Evolutionary conservation across 345 rosid species (phyloP).

Genomic region (Syzygium jambos): DNA sequence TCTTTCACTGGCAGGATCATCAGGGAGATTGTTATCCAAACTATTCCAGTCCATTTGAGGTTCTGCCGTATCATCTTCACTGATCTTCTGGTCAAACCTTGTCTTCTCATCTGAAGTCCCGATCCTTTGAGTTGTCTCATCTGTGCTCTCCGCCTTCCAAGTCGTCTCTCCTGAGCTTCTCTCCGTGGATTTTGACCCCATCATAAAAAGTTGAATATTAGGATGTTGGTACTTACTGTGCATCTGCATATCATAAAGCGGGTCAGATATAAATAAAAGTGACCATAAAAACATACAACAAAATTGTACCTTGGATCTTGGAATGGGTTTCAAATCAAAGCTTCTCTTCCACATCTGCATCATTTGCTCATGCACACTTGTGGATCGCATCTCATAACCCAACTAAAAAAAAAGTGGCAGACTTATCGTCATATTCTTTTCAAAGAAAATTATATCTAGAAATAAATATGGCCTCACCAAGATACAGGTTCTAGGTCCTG

Average conservation of each 20-base stretch:
- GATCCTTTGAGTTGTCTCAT: conserved; percentile 1
- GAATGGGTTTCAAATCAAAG: conserved; percentile 72
- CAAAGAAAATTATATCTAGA: background rate
- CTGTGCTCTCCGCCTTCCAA: conserved; percentile 6
- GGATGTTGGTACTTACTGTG: conserved; percentile 73
- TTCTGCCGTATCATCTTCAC: conserved; percentile 10
- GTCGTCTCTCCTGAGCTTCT: conserved; percentile 10
- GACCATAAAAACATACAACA: background rate
- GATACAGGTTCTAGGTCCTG: conserved; percentile 80
- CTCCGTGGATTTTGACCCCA: conserved; percentile 39
- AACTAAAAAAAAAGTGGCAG: conserved; percentile 30
- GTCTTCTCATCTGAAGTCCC: background rate
- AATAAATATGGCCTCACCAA: conserved; percentile 28
- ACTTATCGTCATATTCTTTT: background rate
- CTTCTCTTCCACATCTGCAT: conserved; percentile 67
- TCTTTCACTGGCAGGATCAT: conserved; percentile 9
- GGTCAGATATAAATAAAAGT: background rate
- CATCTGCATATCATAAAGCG: conserved; percentile 41
- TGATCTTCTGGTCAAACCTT: conserved; percentile 10
- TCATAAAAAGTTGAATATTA: conserved; percentile 77
- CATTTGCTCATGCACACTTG: conserved; percentile 79
- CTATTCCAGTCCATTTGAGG: conserved; percentile 3
- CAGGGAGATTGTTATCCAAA: background rate
- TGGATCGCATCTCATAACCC: conserved; percentile 92
- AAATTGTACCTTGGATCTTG: conserved; percentile 55